Evolutionary conservation across 305 asterid genomes (phyloP).

Genomic region (Coffea humblotiana): DNA sequence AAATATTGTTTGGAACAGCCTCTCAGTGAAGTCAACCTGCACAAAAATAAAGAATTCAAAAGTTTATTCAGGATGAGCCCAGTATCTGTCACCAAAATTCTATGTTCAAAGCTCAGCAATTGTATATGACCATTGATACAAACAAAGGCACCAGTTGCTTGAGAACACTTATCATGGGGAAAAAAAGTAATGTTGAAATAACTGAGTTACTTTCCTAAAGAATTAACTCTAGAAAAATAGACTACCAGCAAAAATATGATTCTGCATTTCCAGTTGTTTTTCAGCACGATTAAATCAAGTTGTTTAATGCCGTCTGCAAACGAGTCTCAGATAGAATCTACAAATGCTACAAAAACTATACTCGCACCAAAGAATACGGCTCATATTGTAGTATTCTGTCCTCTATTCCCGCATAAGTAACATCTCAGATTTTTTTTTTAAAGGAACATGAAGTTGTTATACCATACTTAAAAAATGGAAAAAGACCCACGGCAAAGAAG

Average conservation of each 20-base stretch:
- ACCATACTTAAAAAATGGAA: not conserved
- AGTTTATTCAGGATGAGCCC: not conserved
- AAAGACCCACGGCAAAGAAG: not conserved
- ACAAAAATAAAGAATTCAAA: not conserved
- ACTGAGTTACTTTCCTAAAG: not conserved
- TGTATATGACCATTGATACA: not conserved
- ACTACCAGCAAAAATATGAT: not conserved
- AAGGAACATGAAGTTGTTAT: not conserved
- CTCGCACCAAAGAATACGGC: not conserved
- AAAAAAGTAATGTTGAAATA: not conserved
- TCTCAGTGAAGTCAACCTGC: slow-evolving; percentile 67
- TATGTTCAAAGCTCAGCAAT: not conserved
- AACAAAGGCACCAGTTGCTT: not conserved
- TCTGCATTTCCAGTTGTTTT: not conserved
- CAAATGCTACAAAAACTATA: not conserved
- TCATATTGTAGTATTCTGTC: not conserved
- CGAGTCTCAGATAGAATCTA: not conserved
- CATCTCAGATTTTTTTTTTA: not conserved
- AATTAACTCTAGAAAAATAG: not conserved
- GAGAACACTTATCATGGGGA: not conserved
- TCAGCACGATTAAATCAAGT: not conserved
- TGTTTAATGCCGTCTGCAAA: not conserved
- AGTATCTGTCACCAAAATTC: not conserved
- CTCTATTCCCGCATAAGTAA: not conserved
- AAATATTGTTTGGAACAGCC: slow-evolving; percentile 45